Percentiles rank a stretch among this genome's conserved stretches.
Evolutionary conservation across 352 stramenopile genomes (phyloP).

Genomic region (Blastocystis sp.): DNA sequence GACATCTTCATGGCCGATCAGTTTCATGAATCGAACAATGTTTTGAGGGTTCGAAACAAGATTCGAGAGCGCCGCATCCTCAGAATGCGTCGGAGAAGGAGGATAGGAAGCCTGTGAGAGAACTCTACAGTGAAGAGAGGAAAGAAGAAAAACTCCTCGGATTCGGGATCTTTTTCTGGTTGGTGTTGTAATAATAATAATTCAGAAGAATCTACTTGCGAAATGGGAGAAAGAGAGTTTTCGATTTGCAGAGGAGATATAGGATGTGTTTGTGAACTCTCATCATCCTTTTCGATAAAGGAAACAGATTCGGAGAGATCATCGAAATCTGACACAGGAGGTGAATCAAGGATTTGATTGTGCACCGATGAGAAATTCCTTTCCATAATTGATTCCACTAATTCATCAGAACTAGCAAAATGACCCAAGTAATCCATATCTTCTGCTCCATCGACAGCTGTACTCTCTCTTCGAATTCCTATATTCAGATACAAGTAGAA

Average conservation of each 20-base stretch:
- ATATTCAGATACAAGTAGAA: background rate
- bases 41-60: background rate
- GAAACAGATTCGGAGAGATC: background rate
- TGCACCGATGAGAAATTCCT: background rate
- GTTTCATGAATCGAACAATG: background rate
- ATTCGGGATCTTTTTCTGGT: background rate
- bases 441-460: background rate
- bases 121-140: background rate
- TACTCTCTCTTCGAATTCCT: background rate
- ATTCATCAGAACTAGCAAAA: background rate
- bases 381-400: background rate
- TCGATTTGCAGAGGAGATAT: background rate
- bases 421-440: background rate
- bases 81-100: background rate
- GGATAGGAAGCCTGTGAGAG: background rate
- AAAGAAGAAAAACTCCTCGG: background rate
- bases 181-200: too few species aligned
- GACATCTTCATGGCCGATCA: background rate
- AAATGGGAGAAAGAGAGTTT: background rate
- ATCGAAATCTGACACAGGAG: background rate
- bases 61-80: background rate
- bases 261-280: background rate
- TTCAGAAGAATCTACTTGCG: background rate
- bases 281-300: background rate
- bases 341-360: background rate